Evolutionary conservation across 768 basidiomycete species (phyloP).

Genomic region (Lyophyllum shimeji): DNA sequence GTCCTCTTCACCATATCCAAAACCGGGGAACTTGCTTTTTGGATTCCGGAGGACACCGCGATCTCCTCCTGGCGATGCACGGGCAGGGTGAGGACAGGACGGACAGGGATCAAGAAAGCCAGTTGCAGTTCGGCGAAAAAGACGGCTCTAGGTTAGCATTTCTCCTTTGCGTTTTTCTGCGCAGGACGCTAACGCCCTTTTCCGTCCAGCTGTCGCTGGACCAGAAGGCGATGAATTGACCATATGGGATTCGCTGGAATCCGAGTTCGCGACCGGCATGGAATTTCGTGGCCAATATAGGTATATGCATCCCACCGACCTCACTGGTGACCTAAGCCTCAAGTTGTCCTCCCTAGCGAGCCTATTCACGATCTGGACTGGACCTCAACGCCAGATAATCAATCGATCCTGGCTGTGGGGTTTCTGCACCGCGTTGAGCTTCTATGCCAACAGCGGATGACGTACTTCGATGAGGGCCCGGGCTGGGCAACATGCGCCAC

Average conservation of each 20-base stretch:
- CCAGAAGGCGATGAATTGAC: conserved; percentile 76
- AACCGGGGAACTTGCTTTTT: conserved; percentile 82
- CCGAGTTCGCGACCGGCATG: conserved; percentile 88
- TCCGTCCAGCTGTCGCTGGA: conserved; percentile 53
- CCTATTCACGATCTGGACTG: conserved; percentile 85
- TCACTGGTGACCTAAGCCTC: not conserved
- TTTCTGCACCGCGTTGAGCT: conserved; percentile 77
- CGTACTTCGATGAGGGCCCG: conserved; percentile 81
- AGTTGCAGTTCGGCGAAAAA: conserved; percentile 91
- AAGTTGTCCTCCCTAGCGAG: conserved; percentile 39
- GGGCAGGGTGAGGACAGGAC: conserved; percentile 72
- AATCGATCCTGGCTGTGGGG: conserved; percentile 90
- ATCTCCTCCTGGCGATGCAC: conserved; percentile 61
- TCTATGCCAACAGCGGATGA: conserved; percentile 92
- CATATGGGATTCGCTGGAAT: conserved; percentile 95
- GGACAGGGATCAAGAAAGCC: conserved; percentile 63
- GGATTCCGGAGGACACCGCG: conserved; percentile 58
- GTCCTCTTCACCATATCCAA: conserved; percentile 77
- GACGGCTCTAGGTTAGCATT: conserved; percentile 73
- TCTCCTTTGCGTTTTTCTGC: not conserved
- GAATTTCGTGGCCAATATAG: conserved; percentile 67
- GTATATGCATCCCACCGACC: conserved; percentile 34
- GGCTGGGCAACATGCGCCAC: conserved; percentile 75
- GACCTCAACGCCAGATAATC: conserved; percentile 87
- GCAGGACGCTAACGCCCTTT: conserved; percentile 9